phyloP scores from a whole-genome alignment of 139 green algal species.

The Haematococcus lacustris region DNA sequence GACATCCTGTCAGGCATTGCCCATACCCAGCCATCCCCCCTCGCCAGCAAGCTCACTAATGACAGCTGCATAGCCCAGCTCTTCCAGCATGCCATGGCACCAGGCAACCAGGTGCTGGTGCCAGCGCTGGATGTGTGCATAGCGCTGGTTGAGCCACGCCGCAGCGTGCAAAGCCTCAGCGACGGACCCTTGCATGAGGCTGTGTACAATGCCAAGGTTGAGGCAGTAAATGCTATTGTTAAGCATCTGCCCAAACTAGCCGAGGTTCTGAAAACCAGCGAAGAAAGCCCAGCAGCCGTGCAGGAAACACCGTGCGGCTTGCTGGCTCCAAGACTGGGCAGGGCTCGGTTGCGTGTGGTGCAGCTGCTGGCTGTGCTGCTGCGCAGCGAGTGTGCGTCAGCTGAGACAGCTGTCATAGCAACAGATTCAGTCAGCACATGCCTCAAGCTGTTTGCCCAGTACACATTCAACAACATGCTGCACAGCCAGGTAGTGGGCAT shows the following conservation, averaged over 20 bases:
- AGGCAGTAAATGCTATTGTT: constrained; percentile 27
- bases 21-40: constrained; percentile 56
- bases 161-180: constrained; percentile 12
- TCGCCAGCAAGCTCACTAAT: constrained; percentile 56
- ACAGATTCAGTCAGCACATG: constrained; percentile 40
- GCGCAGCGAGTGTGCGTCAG: constrained; percentile 43
- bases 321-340: constrained; percentile 63
- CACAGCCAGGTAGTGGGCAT: constrained; percentile 66
- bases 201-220: neutral
- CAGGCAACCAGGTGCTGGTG: constrained; percentile 35
- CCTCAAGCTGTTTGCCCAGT: constrained; percentile 67
- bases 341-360: constrained; percentile 61
- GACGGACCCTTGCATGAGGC: constrained; percentile 9
- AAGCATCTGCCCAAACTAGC: constrained; percentile 48
- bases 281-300: too few relatives aligned
- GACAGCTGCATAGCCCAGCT: constrained; percentile 34
- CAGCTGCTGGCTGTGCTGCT: constrained; percentile 75
- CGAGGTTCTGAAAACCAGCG: neutral
- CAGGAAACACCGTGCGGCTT: constrained; percentile 68
- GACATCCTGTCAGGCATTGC: constrained; percentile 80
- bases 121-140: constrained; percentile 76
- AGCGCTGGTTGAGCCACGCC: constrained; percentile 69
- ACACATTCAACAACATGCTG: constrained; percentile 89
- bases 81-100: constrained; percentile 34
- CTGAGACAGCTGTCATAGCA: constrained; percentile 50